Evolutionary conservation across 176 grass and related monocot species (phyloP), one percentile per base, ranked within the genome.

Genomic region (Dendrocalamus sinicus): DNA sequence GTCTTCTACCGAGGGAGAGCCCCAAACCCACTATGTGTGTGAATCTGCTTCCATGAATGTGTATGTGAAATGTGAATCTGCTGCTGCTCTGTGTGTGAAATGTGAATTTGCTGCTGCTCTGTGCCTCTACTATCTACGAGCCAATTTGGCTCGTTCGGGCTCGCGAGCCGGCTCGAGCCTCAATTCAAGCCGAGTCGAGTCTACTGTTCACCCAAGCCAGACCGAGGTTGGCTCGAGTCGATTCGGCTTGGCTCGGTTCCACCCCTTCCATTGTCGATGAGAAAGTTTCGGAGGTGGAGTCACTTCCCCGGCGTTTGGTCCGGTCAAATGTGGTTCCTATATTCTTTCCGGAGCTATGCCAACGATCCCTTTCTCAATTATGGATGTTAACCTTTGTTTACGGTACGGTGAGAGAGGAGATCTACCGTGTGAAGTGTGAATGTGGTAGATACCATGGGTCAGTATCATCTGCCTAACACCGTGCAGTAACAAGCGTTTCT

Each of bases 1-100:
- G 92, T 97, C 43, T 97, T 97, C 90, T 94, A 97, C 88, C 76
- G 60, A 13, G 94, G 90, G 52, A 85, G 94, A 82, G 92, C 94
- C 5, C 94, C 94, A 1, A 70, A 80, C 30, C 30, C 30, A 32
- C 30, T 32, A 2, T 32, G 30, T 32, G 30, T 26, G 26, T 26
- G 26, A 26, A 26, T 26, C 26, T 26, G 26, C 26, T 26, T 26
- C 26, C 1, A 1, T 26, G 26, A 26, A 26, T 26, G 26, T 26
- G 26, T 26, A 1, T 26, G 26, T 26, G 26, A 26, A 26, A 26
- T 26, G 26, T 26, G 1, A 26, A 26, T 26, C 26, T 26, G 26
- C 26, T 26, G 26, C 26, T 26, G 26, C 26, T 26, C 26, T 26
- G 26, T 26, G 26, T 26, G 26, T 26, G 26, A 26, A 26, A 26